A percentile compares a stretch with the other conserved stretches of the same genome.
Conservation (phyloP, 768 basidiomycete species). For the Collybia sp. region DNA sequence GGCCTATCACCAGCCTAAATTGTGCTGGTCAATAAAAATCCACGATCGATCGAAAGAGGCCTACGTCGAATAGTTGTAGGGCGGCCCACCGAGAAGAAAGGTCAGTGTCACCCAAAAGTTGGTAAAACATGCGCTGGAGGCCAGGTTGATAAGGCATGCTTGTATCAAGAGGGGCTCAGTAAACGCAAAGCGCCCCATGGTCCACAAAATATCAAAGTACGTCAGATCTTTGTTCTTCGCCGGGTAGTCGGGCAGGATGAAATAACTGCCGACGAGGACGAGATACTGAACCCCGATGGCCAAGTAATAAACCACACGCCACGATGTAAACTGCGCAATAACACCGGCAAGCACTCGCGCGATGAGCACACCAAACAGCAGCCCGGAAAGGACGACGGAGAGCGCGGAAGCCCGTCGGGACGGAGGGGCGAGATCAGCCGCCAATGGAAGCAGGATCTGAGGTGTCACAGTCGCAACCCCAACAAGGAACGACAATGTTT, state of each 20-base stretch:
- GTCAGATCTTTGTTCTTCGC: slow-evolving; percentile 62
- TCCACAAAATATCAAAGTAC: slow-evolving; percentile 65
- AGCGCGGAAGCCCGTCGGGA: slow-evolving; percentile 70
- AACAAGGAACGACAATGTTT: slow-evolving; percentile 64
- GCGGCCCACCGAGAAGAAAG: slow-evolving; percentile 73
- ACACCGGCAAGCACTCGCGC: slow-evolving; percentile 75
- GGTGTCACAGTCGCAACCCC: slow-evolving; percentile 70
- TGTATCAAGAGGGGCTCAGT: slow-evolving; percentile 82
- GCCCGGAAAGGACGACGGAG: slow-evolving; percentile 63
- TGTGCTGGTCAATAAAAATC: not conserved
- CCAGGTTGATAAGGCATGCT: slow-evolving; percentile 54
- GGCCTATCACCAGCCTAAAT: slow-evolving; percentile 50
- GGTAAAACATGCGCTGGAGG: slow-evolving; percentile 53
- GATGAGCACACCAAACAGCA: slow-evolving; percentile 69
- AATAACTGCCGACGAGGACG: slow-evolving; percentile 55
- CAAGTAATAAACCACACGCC: slow-evolving; percentile 76
- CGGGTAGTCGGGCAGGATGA: slow-evolving; percentile 79
- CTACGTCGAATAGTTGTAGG: slow-evolving; percentile 74
- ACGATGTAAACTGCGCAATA: slow-evolving; percentile 66
- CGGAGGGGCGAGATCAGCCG: slow-evolving; percentile 79
- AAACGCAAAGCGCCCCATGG: slow-evolving; percentile 72
- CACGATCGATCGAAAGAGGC: slow-evolving; percentile 13
- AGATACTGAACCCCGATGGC: slow-evolving; percentile 65
- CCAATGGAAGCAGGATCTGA: slow-evolving; percentile 72
- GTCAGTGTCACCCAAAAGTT: slow-evolving; percentile 75